A percentile compares a stretch with the other conserved stretches of the same genome.
Conservation (phyloP, 495 filamentous ascomycete genomes). For the Aspergillus sclerotioniger region DNA sequence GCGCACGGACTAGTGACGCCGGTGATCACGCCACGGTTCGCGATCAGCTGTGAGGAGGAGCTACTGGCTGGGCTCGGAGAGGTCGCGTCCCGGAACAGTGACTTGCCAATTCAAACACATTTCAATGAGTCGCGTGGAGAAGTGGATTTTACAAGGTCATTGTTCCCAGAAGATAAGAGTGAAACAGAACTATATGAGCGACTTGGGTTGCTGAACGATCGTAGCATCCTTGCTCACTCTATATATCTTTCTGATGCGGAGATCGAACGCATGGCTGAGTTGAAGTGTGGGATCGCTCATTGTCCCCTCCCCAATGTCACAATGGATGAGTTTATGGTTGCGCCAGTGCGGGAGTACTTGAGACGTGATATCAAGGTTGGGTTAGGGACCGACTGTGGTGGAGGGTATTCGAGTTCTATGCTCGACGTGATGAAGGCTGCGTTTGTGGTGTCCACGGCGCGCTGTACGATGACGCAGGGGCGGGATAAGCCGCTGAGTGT, state of each 20-base stretch:
- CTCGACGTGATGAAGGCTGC: constrained; percentile 58
- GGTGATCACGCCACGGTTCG: constrained; percentile 64
- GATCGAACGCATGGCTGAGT: constrained; percentile 41
- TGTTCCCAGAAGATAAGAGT: constrained; percentile 52
- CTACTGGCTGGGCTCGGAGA: constrained; percentile 52
- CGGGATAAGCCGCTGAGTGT: constrained; percentile 48
- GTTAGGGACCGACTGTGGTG: constrained; percentile 64
- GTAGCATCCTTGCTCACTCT: constrained; percentile 64
- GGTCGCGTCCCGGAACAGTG: constrained; percentile 47
- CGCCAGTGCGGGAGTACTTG: constrained; percentile 54
- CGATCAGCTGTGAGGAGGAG: constrained; percentile 54
- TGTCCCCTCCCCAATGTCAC: constrained; percentile 65
- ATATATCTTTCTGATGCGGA: constrained; percentile 58
- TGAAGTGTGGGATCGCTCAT: constrained; percentile 58
- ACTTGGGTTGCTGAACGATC: constrained; percentile 51
- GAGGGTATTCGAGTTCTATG: constrained; percentile 61
- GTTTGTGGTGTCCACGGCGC: constrained; percentile 59
- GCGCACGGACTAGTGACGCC: constrained; percentile 44
- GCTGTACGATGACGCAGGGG: constrained; percentile 47
- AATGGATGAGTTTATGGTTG: constrained; percentile 59
- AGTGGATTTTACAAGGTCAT: constrained; percentile 45
- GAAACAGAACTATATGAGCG: constrained; percentile 57
- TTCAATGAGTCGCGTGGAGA: constrained; percentile 61
- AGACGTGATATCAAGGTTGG: constrained; percentile 61
- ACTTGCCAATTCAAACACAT: constrained; percentile 62